Conservation (phyloP, 768 basidiomycete genomes). For the Amanita pseudoporphyria region DNA sequence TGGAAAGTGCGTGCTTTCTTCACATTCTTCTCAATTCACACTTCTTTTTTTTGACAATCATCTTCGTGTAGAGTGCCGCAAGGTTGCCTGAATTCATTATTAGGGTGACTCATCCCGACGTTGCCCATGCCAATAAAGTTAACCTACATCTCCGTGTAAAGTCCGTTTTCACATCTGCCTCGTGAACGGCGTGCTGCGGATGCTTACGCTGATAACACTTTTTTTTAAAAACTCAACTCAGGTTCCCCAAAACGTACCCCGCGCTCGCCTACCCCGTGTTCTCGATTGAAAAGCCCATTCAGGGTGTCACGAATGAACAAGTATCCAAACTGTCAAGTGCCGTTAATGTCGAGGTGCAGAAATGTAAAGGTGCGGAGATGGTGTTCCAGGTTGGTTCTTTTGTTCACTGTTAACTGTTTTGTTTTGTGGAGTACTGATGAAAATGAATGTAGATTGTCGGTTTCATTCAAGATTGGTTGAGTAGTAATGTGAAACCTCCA, state of each 20-base stretch:
- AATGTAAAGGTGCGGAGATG: conserved; percentile 60
- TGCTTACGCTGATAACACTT: no score
- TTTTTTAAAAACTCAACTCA: conserved; percentile 15
- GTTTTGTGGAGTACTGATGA: neutral
- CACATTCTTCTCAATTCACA: neutral
- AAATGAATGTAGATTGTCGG: conserved; percentile 44
- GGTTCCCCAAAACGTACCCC: conserved; percentile 82
- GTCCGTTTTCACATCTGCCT: conserved; percentile 30
- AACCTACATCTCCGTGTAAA: conserved; percentile 61
- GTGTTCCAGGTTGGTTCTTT: conserved; percentile 57
- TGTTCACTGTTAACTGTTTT: neutral
- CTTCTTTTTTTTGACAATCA: conserved; percentile 9
- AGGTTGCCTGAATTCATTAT: conserved; percentile 72
- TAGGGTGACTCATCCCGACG: conserved; percentile 56
- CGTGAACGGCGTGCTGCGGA: no score
- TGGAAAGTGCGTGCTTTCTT: conserved; percentile 57
- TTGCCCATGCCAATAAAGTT: conserved; percentile 44
- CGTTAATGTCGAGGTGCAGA: conserved; percentile 59
- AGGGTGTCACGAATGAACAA: conserved; percentile 50
- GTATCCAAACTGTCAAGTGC: conserved; percentile 45
- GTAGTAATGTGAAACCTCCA: conserved; percentile 42
- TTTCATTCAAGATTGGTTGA: conserved; percentile 65
- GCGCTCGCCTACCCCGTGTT: conserved; percentile 56
- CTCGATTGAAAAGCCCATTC: conserved; percentile 53
- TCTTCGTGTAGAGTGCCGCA: conserved; percentile 43